These are phyloP conservation scores for Wickerhamomyces sydowiorum DNA, from an alignment of 805 yeast genomes.

Conservation along the genomic window DNA sequence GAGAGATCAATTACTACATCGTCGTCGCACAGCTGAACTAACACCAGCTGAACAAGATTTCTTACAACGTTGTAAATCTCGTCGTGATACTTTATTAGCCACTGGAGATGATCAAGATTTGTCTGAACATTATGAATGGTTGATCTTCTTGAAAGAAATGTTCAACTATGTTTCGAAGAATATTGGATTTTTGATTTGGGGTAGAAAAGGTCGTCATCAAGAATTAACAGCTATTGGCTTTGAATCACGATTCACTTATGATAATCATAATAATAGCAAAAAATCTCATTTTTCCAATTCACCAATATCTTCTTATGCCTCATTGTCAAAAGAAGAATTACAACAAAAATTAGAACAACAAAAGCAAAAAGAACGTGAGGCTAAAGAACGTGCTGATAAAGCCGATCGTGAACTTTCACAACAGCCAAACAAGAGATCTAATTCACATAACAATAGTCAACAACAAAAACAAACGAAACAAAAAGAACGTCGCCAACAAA, in stretches of 20 bases:
- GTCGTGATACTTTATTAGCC: slow-evolving; percentile 56
- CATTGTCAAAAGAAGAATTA: slow-evolving; percentile 18
- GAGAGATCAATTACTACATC: slow-evolving; percentile 32
- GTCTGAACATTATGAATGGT: slow-evolving; percentile 79
- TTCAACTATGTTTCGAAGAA: slow-evolving; percentile 74
- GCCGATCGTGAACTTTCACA: slow-evolving; percentile 2
- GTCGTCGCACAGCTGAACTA: slow-evolving; percentile 32
- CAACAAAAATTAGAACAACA: slow-evolving; percentile 13
- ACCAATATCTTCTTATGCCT: slow-evolving; percentile 1
- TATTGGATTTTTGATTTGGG: slow-evolving; percentile 69
- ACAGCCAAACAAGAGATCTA: slow-evolving; percentile 4
- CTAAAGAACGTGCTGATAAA: slow-evolving; percentile 9
- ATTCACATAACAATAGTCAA: slow-evolving; percentile 1
- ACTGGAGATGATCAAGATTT: slow-evolving; percentile 44
- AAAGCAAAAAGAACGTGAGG: slow-evolving; percentile 8
- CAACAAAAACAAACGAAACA: slow-evolving; percentile 2
- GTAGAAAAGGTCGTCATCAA: slow-evolving; percentile 37
- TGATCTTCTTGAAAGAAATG: slow-evolving; percentile 71
- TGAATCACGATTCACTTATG: neutral
- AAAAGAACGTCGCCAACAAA: slow-evolving; percentile 2
- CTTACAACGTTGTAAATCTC: slow-evolving; percentile 60
- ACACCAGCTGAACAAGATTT: slow-evolving; percentile 81
- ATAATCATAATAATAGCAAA: too few relatives aligned
- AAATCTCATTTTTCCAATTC: too few relatives aligned
- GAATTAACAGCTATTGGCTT: slow-evolving; percentile 7